Base-by-base conservation (phyloP, 1,284 basidiomycete genomes). In the Boletus smithii region DNA sequence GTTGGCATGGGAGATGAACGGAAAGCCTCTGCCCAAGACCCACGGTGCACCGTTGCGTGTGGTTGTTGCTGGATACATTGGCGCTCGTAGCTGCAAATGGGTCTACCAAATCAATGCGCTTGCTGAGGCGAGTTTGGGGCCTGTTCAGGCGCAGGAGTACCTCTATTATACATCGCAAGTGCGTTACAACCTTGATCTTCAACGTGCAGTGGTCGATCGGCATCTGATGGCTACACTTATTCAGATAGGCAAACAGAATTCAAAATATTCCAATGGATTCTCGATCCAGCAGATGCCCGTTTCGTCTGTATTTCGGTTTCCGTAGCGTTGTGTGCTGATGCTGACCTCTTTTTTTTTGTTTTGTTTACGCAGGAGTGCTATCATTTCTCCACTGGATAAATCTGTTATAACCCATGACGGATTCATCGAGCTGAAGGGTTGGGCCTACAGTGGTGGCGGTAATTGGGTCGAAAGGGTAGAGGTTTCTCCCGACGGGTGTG, bases 1-100 rank as follows among this genome's bases (percentile, higher is more conserved):
- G 9, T 71, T 82, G 33, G 78, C 78, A 0, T 79, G 75, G 72
- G 76, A 79, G 63, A 80, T 80, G 78, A 81, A 81, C 53, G 77
- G 74, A 14, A n/a, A 54, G 51, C 73, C 73, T 1, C 68, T 83
- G 16, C 74, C 76, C 8, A 74, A 75, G 56, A 74, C 74, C 9
- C 80, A 81, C 46, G 79, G 80, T n/a, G 71, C 62, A 18, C 80
- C 80, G 0, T 65, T 81, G 20, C 73, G 79, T 11, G 57, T 75
- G 14, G 74, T 81, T 42, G 73, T 80, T 5, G 67, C 77, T 0
- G 79, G 79, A n/a, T 74, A 78, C 55, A 81, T 81, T 35, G 79
- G 80, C 20, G 80, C 80, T 3, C 62, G 80, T 35, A 77, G 73
- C 49, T 69, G 72, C 56, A 82, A 81, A 53, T 81, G 79, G 79